Conservation (phyloP, 352 stramenopile species). For the Thraustotheca clavata region DNA sequence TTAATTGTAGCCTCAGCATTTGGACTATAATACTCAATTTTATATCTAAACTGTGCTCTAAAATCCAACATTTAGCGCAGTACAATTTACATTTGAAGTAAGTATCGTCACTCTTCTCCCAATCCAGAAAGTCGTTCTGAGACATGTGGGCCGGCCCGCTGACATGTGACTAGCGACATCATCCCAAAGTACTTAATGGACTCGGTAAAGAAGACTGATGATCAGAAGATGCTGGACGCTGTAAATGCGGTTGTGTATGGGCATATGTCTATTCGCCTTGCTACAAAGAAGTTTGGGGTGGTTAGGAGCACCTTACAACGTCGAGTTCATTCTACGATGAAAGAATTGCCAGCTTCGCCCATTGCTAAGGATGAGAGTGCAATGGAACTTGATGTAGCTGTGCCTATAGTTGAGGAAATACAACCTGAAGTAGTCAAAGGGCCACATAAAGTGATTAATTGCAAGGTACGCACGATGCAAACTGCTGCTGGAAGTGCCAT, state of each 20-base stretch:
- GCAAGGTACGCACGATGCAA: slow-evolving; percentile 80
- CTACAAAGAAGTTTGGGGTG: slow-evolving; percentile 56
- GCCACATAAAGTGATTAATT: slow-evolving; percentile 75
- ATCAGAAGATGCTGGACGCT: slow-evolving; percentile 12
- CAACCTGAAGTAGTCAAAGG: slow-evolving; percentile 26
- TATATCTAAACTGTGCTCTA: too few relatives aligned
- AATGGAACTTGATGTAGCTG: too few relatives aligned
- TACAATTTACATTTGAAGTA: too few relatives aligned
- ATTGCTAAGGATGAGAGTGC: background rate
- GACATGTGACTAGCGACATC: too few relatives aligned
- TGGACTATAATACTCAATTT: too few relatives aligned
- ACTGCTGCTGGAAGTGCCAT: slow-evolving; percentile 65
- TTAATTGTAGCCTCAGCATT: too few relatives aligned
- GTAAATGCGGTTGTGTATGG: slow-evolving; percentile 18
- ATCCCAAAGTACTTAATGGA: too few relatives aligned
- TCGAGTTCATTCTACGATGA: slow-evolving; percentile 6
- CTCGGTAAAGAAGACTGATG: slow-evolving; percentile 8
- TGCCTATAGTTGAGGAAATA: too few relatives aligned
- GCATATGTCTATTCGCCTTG: slow-evolving; percentile 60
- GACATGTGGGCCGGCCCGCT: too few relatives aligned
- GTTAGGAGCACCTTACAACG: slow-evolving; percentile 70
- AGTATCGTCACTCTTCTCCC: too few relatives aligned
- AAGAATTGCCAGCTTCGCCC: background rate
- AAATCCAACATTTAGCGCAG: too few relatives aligned
- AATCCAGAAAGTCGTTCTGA: too few relatives aligned